Percentiles rank a stretch among this genome's conserved stretches.
Evolutionary conservation across 2,329 filamentous ascomycete genomes (phyloP).

Genomic region (Neofusicoccum kwambonambiense): DNA sequence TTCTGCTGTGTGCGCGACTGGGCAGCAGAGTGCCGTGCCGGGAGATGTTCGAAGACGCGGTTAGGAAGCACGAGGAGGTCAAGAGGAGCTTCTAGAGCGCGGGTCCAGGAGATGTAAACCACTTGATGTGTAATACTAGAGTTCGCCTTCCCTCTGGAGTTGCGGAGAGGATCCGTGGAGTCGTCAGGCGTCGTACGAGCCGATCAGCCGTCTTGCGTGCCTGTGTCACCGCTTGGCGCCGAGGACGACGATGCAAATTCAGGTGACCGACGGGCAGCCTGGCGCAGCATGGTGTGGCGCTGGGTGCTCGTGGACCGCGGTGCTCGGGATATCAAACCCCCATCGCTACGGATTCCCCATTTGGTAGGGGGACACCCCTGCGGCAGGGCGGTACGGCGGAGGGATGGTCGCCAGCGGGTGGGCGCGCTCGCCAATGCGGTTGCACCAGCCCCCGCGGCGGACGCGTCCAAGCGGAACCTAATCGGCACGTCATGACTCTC

Average conservation of each 20-base stretch:
- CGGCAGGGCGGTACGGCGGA: not conserved
- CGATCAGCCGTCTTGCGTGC: not conserved
- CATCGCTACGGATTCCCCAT: not conserved
- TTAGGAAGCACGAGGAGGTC: slow-evolving; percentile 33
- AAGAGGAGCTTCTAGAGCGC: not conserved
- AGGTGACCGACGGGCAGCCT: not conserved
- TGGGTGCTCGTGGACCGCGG: not conserved
- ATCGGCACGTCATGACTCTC: slow-evolving; percentile 1
- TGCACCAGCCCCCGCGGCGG: not conserved
- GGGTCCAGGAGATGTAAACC: not conserved
- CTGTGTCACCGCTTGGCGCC: not conserved
- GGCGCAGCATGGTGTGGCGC: too few species aligned
- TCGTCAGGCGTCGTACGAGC: not conserved
- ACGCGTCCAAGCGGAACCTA: not conserved
- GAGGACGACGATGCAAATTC: not conserved
- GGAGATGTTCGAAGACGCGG: slow-evolving; percentile 69
- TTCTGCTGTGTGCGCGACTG: slow-evolving; percentile 82
- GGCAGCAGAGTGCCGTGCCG: slow-evolving; percentile 80
- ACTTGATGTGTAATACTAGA: slow-evolving; percentile 4
- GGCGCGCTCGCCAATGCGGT: too few species aligned
- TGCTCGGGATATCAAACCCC: not conserved
- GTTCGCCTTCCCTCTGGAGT: not conserved
- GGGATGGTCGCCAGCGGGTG: too few species aligned
- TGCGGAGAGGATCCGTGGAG: not conserved
- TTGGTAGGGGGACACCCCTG: not conserved